These are phyloP conservation scores for Favolaschia claudopus DNA, from an alignment of 768 basidiomycete genomes.

Conservation along the genomic window DNA sequence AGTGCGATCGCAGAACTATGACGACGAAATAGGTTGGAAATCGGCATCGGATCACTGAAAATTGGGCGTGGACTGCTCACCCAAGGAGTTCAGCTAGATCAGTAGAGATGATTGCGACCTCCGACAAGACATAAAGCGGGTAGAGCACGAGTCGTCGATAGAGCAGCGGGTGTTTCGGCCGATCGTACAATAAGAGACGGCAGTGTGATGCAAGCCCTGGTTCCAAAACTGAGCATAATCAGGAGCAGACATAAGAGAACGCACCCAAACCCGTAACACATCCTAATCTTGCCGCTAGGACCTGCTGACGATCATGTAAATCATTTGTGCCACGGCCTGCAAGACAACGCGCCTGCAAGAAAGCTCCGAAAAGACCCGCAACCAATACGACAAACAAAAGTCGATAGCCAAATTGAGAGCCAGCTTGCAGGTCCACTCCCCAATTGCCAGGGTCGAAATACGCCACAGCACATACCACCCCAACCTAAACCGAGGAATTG, in stretches of 20 bases:
- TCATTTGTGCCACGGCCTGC: background rate
- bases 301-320: constrained; percentile 45
- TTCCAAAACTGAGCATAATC: too few species aligned
- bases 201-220: constrained; percentile 63
- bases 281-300: constrained; percentile 82
- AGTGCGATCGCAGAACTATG: constrained; percentile 74
- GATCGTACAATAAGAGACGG: constrained; percentile 69
- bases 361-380: constrained; percentile 82
- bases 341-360: constrained; percentile 68
- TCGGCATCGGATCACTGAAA: background rate
- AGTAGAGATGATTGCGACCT: constrained; percentile 78
- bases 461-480: constrained; percentile 87
- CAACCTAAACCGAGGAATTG: constrained; percentile 44
- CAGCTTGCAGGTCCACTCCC: constrained; percentile 92
- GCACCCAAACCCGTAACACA: constrained; percentile 81
- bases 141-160: constrained; percentile 69
- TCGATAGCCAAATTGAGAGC: constrained; percentile 84
- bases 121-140: constrained; percentile 69
- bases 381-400: constrained; percentile 87
- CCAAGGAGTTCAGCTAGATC: constrained; percentile 86
- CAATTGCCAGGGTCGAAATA: constrained; percentile 81
- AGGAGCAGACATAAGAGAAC: too few species aligned
- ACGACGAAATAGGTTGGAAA: background rate
- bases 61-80: too few species aligned
- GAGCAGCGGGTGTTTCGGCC: constrained; percentile 62